Evolutionary conservation across 106 monocot species (phyloP).

Genomic region (Dendrobium chrysotoxum): DNA sequence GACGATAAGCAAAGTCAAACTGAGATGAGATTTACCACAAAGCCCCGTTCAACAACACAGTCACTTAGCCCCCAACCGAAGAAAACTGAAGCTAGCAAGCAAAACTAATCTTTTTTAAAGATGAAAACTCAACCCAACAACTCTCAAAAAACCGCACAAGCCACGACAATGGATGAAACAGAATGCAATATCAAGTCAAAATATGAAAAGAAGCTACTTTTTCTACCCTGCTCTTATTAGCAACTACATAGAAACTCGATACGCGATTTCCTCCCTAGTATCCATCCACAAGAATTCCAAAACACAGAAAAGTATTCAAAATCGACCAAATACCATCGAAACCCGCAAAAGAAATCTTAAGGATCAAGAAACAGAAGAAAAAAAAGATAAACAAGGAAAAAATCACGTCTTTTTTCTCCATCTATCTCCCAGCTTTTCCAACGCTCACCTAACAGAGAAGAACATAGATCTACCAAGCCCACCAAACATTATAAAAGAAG

Average conservation of each 20-base stretch:
- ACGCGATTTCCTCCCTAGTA: background rate
- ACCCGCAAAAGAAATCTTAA: background rate
- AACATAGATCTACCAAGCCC: background rate
- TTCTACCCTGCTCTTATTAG: background rate
- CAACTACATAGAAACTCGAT: background rate
- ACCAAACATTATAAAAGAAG: background rate
- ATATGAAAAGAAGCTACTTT: background rate
- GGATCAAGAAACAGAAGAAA: background rate
- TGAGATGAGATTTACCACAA: background rate
- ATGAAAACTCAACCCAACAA: background rate
- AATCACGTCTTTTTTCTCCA: background rate
- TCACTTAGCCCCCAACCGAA: background rate
- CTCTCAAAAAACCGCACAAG: background rate
- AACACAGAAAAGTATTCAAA: background rate
- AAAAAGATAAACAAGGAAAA: background rate
- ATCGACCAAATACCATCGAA: background rate
- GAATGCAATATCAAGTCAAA: background rate
- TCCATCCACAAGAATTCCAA: background rate
- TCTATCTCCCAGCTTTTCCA: background rate
- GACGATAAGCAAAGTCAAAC: background rate
- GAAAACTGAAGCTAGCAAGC: background rate
- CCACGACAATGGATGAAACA: background rate
- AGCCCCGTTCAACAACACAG: background rate
- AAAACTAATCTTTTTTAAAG: background rate
- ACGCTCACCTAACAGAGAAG: constrained; percentile 1